Percentiles rank a stretch among this genome's conserved stretches.
These are phyloP conservation scores for Geotrichum cucujoidarum DNA, from an alignment of 1,139 yeast genomes.

Conservation along the genomic window DNA sequence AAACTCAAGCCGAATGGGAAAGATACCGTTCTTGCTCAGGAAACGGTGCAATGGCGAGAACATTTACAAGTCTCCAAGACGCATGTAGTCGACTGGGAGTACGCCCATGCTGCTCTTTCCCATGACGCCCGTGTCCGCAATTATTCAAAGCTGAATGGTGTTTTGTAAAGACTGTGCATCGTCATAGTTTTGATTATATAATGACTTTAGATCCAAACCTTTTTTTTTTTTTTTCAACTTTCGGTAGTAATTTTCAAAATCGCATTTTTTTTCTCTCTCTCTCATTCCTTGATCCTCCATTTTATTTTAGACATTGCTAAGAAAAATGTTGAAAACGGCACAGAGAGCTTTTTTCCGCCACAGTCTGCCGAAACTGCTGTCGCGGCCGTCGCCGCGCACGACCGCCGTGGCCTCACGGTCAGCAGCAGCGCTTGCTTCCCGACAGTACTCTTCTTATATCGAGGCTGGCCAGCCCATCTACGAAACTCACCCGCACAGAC, in stretches of 20 bases:
- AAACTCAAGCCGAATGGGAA: neutral
- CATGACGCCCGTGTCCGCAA: neutral
- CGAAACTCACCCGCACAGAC: constrained; percentile 76
- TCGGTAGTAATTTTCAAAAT: no score
- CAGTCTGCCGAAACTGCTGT: neutral
- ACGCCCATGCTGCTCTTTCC: neutral
- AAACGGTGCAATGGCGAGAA: constrained; percentile 5
- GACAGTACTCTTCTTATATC: constrained; percentile 1
- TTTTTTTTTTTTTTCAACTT: neutral
- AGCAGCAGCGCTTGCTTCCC: no score
- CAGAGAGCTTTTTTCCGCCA: neutral
- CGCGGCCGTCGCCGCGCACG: neutral
- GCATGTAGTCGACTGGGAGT: constrained; percentile 11
- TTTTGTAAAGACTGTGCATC: neutral
- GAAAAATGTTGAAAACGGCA: neutral
- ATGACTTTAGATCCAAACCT: neutral
- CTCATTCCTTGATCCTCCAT: no score
- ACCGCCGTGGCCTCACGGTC: no score
- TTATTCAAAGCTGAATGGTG: neutral
- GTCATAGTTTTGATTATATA: neutral
- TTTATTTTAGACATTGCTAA: no score
- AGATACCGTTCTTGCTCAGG: neutral
- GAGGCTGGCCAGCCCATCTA: constrained; percentile 76
- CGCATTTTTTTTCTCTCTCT: no score
- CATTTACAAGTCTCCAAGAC: neutral